A percentile compares a stretch with the other conserved stretches of the same genome.
Evolutionary conservation across 2,329 filamentous ascomycete species (phyloP).

Genomic region (Tolypocladium ovalisporum): DNA sequence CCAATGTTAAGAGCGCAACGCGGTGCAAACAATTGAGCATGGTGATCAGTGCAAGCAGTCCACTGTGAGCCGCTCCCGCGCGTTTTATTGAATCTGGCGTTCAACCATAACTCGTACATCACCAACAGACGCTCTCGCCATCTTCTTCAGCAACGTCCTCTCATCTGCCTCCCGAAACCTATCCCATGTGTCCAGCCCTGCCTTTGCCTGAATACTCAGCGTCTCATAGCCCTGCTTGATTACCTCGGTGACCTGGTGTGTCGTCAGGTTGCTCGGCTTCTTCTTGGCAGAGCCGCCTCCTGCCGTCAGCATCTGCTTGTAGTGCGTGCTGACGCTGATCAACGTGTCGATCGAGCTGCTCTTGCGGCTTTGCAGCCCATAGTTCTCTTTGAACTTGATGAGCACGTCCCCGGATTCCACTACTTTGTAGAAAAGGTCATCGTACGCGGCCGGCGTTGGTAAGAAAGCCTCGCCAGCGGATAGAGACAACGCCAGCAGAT

Average conservation of each 20-base stretch:
- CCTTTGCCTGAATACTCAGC: slow-evolving; percentile 78
- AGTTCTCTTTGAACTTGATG: slow-evolving; percentile 70
- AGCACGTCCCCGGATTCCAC: slow-evolving; percentile 84
- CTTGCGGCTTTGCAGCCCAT: slow-evolving; percentile 44
- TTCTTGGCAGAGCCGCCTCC: slow-evolving; percentile 27
- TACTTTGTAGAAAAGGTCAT: slow-evolving; percentile 97
- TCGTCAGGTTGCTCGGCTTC: slow-evolving; percentile 61
- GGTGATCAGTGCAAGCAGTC: neutral
- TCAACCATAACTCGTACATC: slow-evolving; percentile 44
- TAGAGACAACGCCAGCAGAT: slow-evolving; percentile 72
- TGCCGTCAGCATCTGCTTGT: slow-evolving; percentile 67
- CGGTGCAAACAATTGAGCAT: no score
- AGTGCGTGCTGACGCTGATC: slow-evolving; percentile 74
- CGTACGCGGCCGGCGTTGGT: slow-evolving; percentile 76
- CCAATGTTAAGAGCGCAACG: neutral
- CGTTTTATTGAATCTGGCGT: slow-evolving; percentile 9
- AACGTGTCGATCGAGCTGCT: slow-evolving; percentile 74
- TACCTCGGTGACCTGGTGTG: slow-evolving; percentile 73
- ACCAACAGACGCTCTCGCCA: slow-evolving; percentile 65
- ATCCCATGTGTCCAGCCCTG: slow-evolving; percentile 78
- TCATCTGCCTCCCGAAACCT: slow-evolving; percentile 80
- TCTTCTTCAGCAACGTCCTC: slow-evolving; percentile 75
- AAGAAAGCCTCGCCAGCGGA: slow-evolving; percentile 85
- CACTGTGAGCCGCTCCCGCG: neutral
- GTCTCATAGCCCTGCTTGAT: slow-evolving; percentile 97